These are phyloP conservation scores for Tolypocladium capitatum DNA, from an alignment of 2,329 filamentous ascomycete genomes.

Conservation along the genomic window DNA sequence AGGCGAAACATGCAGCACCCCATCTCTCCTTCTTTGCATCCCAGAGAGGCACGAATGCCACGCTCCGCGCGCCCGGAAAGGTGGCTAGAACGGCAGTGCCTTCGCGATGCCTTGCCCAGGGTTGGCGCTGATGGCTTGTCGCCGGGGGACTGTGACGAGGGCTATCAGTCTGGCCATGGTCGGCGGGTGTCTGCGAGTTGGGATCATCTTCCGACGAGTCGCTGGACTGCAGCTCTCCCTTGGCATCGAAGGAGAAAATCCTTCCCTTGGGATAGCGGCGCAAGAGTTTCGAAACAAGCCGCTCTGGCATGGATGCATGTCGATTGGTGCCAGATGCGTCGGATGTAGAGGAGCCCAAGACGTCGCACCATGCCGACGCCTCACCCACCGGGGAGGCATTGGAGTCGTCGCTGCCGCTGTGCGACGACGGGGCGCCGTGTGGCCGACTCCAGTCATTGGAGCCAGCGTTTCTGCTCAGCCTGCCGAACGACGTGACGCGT, in stretches of 20 bases:
- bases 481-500: slow-evolving; percentile 14
- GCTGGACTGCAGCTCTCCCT: slow-evolving; percentile 20
- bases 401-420: slow-evolving; percentile 12
- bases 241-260: slow-evolving; percentile 29
- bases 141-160: no score
- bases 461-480: neutral
- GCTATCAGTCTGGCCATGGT: neutral
- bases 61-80: slow-evolving; percentile 29
- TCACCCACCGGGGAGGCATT: neutral
- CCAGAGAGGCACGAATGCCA: slow-evolving; percentile 36
- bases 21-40: slow-evolving; percentile 30
- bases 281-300: slow-evolving; percentile 26
- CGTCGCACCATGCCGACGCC: slow-evolving; percentile 10
- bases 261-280: slow-evolving; percentile 31
- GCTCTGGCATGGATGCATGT: slow-evolving; percentile 19
- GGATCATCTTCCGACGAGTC: slow-evolving; percentile 15
- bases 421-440: slow-evolving; percentile 6
- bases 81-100: slow-evolving; percentile 15
- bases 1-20: slow-evolving; percentile 36
- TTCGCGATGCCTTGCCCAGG: slow-evolving; percentile 7
- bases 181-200: neutral
- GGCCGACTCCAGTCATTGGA: slow-evolving; percentile 5
- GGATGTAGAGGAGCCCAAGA: slow-evolving; percentile 26
- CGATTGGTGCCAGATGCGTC: slow-evolving; percentile 12
- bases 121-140: neutral